Conservation (phyloP, 177 flowering plant genomes). For the Telopea speciosissima region DNA sequence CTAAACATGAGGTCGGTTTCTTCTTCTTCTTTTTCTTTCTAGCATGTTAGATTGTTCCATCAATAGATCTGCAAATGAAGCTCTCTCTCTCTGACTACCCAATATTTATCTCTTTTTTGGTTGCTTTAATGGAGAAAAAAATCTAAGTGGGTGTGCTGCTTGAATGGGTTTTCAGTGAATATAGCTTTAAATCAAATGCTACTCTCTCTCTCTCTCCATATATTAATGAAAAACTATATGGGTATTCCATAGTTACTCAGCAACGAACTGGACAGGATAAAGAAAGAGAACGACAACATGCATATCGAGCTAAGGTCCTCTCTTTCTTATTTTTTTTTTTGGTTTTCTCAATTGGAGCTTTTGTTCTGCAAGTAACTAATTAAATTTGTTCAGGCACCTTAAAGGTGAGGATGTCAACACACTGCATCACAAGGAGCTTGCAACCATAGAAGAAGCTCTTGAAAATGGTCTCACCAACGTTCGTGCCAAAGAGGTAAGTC, state of each 20-base stretch:
- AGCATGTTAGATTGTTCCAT: no score
- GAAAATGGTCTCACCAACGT: constrained; percentile 49
- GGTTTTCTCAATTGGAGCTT: no score
- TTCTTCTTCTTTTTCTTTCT: background rate
- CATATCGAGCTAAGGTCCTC: constrained; percentile 73
- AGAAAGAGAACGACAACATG: constrained; percentile 88
- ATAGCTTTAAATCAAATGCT: no score
- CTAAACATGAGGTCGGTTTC: constrained; percentile 73
- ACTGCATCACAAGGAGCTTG: constrained; percentile 50
- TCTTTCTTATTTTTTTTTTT: background rate
- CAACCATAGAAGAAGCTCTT: constrained; percentile 56
- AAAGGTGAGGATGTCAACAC: constrained; percentile 74
- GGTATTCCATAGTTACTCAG: constrained; percentile 39
- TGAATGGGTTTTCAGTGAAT: no score
- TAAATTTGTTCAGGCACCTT: constrained; percentile 52
- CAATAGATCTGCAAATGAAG: no score
- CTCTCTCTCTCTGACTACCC: no score
- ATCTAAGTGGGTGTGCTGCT: no score
- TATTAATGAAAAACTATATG: background rate
- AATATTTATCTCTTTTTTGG: no score
- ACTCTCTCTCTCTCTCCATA: no score
- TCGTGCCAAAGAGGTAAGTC: constrained; percentile 47
- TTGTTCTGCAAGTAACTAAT: no score
- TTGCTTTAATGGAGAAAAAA: no score
- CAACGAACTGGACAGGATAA: constrained; percentile 70